phyloP scores from a whole-genome alignment of 306 rosid species.

The Alnus rubra region DNA sequence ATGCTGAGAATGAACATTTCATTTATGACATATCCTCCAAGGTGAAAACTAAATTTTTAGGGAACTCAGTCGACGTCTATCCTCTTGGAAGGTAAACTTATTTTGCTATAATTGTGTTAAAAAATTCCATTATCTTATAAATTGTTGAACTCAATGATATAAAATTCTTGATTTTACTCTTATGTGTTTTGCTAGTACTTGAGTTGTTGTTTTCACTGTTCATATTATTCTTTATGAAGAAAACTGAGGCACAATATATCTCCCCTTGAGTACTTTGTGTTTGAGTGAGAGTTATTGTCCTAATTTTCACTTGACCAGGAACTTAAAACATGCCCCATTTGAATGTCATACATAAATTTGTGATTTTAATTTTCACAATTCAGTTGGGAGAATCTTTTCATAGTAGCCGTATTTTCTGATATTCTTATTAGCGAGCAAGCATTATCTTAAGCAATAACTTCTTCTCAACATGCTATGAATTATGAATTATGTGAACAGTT shows the following conservation, averaged over 20 bases:
- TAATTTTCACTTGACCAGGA: neutral
- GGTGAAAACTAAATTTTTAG: conserved; percentile 87
- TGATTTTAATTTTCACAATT: conserved; percentile 11
- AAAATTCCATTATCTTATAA: neutral
- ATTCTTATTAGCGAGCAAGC: neutral
- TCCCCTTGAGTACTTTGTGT: neutral
- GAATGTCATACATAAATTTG: conserved; percentile 3
- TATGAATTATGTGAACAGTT: neutral
- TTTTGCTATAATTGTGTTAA: neutral
- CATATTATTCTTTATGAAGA: conserved; percentile 1
- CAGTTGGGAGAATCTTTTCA: neutral
- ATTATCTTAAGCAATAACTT: conserved; percentile 1
- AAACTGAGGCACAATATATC: neutral
- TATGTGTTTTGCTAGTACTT: neutral
- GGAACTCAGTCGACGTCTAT: conserved; percentile 81
- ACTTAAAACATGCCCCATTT: neutral
- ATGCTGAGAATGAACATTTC: conserved; percentile 93
- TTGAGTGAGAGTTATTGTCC: neutral
- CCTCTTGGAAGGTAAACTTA: conserved; percentile 83
- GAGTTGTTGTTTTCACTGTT: neutral
- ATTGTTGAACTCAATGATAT: conserved; percentile 9
- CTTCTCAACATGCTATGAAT: neutral
- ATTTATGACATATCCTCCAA: conserved; percentile 88
- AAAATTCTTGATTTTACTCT: neutral
- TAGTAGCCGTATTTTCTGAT: neutral